Conservation (phyloP, 768 basidiomycete genomes). For the Suillus subaureus region DNA sequence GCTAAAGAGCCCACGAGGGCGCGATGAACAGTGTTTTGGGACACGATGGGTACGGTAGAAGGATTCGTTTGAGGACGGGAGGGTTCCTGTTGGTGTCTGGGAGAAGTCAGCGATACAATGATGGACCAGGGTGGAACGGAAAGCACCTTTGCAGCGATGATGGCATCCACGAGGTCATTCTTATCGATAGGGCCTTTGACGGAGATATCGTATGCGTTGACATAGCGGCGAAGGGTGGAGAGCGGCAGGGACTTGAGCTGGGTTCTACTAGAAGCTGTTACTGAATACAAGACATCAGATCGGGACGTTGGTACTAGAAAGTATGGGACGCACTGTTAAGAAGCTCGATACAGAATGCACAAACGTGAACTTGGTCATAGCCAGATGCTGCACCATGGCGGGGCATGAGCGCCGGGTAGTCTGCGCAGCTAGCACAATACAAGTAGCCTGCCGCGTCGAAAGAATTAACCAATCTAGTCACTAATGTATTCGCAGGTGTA, state of each 20-base stretch:
- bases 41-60: constrained; percentile 34
- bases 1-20: neutral
- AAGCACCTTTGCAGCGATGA: constrained; percentile 53
- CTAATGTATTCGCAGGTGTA: constrained; percentile 1
- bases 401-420: constrained; percentile 82
- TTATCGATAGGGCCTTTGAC: constrained; percentile 71
- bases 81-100: constrained; percentile 64
- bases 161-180: constrained; percentile 72
- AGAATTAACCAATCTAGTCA: neutral
- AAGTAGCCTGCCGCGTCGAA: constrained; percentile 51
- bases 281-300: constrained; percentile 37
- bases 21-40: constrained; percentile 15
- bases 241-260: constrained; percentile 59
- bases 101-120: neutral
- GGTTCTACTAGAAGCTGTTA: constrained; percentile 65
- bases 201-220: constrained; percentile 68
- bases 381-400: constrained; percentile 51
- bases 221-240: constrained; percentile 67
- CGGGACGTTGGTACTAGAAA: neutral
- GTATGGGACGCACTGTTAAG: constrained; percentile 52
- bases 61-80: constrained; percentile 62
- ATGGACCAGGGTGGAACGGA: neutral
- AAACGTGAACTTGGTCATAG: constrained; percentile 68
- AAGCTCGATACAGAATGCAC: constrained; percentile 73
- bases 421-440: constrained; percentile 74